A percentile compares a stretch with the other conserved stretches of the same genome.
These are phyloP conservation scores for Apiotrichum gamsii DNA, from an alignment of 1,284 basidiomycete species.

Conservation along the genomic window DNA sequence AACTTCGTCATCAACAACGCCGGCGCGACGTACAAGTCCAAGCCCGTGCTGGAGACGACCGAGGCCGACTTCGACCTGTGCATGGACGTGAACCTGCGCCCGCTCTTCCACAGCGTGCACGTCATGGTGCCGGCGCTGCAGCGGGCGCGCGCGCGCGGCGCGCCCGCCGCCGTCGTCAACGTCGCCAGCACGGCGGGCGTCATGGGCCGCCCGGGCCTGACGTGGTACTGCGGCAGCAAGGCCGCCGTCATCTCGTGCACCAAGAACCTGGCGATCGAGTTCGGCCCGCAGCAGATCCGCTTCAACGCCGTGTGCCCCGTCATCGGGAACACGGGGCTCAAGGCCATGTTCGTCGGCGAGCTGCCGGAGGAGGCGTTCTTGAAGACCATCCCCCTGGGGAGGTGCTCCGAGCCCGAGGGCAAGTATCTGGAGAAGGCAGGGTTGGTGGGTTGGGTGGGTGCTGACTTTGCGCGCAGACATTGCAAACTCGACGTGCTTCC, in stretches of 20 bases:
- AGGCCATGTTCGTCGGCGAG: constrained; percentile 15
- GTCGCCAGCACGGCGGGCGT: constrained; percentile 13
- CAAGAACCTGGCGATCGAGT: constrained; percentile 18
- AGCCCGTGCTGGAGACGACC: constrained; percentile 14
- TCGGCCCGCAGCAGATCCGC: constrained; percentile 15
- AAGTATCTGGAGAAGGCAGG: neutral
- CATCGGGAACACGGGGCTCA: constrained; percentile 16
- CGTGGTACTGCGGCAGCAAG: constrained; percentile 18
- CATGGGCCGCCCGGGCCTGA: constrained; percentile 16
- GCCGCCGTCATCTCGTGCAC: constrained; percentile 9
- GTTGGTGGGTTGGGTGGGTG: neutral
- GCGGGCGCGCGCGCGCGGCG: constrained; percentile 4
- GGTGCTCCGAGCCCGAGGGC: constrained; percentile 16
- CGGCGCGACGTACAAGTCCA: constrained; percentile 18
- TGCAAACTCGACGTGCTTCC: constrained; percentile 19
- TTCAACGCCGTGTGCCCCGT: constrained; percentile 20
- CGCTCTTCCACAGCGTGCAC: constrained; percentile 15
- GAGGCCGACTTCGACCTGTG: constrained; percentile 16
- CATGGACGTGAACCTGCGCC: constrained; percentile 17
- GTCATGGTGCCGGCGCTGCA: constrained; percentile 11
- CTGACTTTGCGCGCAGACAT: constrained; percentile 14
- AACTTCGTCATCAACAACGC: constrained; percentile 20
- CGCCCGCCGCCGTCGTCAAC: constrained; percentile 11
- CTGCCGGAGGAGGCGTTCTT: constrained; percentile 12
- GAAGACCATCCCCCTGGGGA: constrained; percentile 13